Evolutionary conservation across 1,139 yeast genomes (phyloP), one percentile per base, ranked within the genome.

Genomic region (Meyerozyma elateridarum): DNA sequence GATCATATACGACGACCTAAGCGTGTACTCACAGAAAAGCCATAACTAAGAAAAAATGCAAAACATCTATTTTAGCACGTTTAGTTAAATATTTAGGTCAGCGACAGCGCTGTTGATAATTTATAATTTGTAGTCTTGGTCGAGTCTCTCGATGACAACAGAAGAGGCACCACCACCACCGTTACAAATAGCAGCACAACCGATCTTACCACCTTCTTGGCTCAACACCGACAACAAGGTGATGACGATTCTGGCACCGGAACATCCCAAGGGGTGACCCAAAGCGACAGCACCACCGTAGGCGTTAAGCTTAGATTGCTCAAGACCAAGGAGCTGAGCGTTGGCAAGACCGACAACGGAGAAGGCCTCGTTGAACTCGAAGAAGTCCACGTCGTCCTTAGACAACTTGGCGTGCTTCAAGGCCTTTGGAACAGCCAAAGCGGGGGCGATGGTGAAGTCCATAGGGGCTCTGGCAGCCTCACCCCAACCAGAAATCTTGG

Each of bases 241-340:
- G 46, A 85, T 87, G 38, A 89, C 75, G 52, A 91, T 76, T 70
- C 98, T 82, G 28, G 97, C 96, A 60, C 98, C 98, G 14, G 95
- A 84, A 67, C 96, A 85, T 39, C 97, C 98, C 52, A 91, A 75
- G 52, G 98, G 97, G 60, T 91, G 97, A 32, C 97, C 97, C 47
- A 91, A 59, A 31, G 96, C 97, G 41, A 91, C 97, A 26, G 97
- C 97, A 61, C 97, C 98, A 61, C 98, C 98, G 60, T 89, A 89
- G 36, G 81, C 94, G 55, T 91, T 91, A 43, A 89, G 77, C 66
- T 85, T 88, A 33, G 73, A 73, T 20, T 67, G 63, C 37, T 79
- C 74, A 38, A 91, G 57, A 45, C 69, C 68, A 45, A 85, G 73
- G 42, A 87, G 64, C 69, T 85, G 78, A 42, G 88, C 68, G 65